These are phyloP conservation scores for Russula vinacea DNA, from an alignment of 768 basidiomycete genomes.

Conservation along the genomic window DNA sequence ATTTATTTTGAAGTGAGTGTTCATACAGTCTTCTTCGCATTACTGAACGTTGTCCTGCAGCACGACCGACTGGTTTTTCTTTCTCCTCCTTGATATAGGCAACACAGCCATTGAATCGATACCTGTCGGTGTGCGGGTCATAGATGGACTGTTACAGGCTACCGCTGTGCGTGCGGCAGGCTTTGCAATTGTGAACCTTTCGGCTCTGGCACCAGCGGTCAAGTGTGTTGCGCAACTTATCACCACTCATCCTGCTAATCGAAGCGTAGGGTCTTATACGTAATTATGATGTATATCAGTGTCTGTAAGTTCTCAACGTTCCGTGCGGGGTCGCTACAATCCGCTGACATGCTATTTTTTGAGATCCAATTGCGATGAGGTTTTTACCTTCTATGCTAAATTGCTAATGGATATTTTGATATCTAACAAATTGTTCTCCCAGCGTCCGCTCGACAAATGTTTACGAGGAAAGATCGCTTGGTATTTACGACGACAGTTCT, in stretches of 20 bases:
- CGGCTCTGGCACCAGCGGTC: conserved; percentile 81
- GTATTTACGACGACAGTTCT: not conserved
- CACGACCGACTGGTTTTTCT: conserved; percentile 82
- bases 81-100: conserved; percentile 84
- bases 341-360: conserved; percentile 14
- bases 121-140: conserved; percentile 65
- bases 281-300: conserved; percentile 92
- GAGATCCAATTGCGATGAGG: conserved; percentile 83
- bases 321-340: conserved; percentile 14
- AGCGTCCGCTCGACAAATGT: conserved; percentile 92
- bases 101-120: conserved; percentile 65
- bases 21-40: not conserved
- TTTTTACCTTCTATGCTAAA: conserved; percentile 31
- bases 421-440: not conserved
- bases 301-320: conserved; percentile 53
- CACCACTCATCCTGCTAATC: not conserved
- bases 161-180: conserved; percentile 83
- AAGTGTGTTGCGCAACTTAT: conserved; percentile 51
- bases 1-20: conserved; percentile 60
- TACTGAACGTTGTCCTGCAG: conserved; percentile 39
- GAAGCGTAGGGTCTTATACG: conserved; percentile 70
- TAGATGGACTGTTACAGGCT: conserved; percentile 76
- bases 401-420: not conserved
- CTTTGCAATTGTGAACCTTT: conserved; percentile 71
- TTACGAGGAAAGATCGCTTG: conserved; percentile 64